Conservation (phyloP, 495 filamentous ascomycete genomes). For the Cudoniella acicularis region DNA sequence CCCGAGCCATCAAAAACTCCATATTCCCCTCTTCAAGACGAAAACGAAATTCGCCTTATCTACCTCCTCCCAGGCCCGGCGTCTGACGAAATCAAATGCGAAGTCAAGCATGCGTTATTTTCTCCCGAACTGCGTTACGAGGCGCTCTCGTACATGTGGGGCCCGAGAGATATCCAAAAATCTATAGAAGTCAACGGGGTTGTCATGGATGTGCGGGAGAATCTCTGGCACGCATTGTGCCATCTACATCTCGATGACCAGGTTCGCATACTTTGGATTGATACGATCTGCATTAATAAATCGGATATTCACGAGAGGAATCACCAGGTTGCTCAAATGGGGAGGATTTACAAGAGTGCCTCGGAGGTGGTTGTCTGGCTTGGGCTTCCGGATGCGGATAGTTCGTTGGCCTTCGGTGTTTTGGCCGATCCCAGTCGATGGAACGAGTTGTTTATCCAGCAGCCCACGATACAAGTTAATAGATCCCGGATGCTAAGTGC, state of each 20-base stretch:
- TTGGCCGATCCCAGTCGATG: neutral
- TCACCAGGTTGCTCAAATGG: conserved; percentile 29
- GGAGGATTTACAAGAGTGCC: conserved; percentile 25
- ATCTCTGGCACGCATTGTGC: neutral
- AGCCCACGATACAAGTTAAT: too few species aligned
- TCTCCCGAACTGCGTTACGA: too few species aligned
- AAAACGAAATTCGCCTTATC: too few species aligned
- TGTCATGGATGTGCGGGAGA: neutral
- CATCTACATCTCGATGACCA: neutral
- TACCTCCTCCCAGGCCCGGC: too few species aligned
- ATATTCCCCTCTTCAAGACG: too few species aligned
- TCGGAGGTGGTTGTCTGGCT: conserved; percentile 22
- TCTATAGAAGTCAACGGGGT: neutral
- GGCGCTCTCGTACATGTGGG: conserved; percentile 4
- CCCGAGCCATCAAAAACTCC: too few species aligned
- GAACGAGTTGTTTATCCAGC: neutral
- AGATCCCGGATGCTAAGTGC: too few species aligned
- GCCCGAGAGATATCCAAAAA: neutral
- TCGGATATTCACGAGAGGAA: conserved; percentile 24
- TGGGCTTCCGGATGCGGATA: neutral
- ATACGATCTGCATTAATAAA: conserved; percentile 35
- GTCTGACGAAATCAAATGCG: too few species aligned
- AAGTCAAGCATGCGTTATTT: too few species aligned
- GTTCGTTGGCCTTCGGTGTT: neutral
- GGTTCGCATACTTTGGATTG: conserved; percentile 22